Evolutionary conservation across 495 filamentous ascomycete genomes (phyloP).

Genomic region (Daldinia grandis): DNA sequence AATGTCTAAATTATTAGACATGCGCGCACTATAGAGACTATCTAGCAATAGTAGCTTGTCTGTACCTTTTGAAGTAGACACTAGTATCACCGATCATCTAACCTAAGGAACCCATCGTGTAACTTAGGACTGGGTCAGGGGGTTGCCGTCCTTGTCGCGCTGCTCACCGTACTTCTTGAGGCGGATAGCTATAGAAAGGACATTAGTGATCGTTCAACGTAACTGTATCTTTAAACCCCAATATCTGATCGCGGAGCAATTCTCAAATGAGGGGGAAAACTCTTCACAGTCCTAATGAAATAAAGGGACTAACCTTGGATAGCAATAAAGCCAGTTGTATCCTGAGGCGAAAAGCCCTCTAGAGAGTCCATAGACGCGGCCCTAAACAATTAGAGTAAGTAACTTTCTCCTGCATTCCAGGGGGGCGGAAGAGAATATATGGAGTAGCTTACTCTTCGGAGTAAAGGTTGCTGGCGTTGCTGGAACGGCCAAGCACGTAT

Average conservation of each 20-base stretch:
- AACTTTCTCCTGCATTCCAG: too few species aligned
- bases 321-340: conserved; percentile 76
- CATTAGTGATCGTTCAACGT: neutral
- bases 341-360: conserved; percentile 75
- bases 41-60: neutral
- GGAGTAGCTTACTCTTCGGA: conserved; percentile 57
- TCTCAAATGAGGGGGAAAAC: neutral
- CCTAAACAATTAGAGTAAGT: neutral
- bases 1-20: neutral
- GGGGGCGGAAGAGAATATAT: neutral
- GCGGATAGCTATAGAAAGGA: conserved; percentile 66
- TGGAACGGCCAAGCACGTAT: conserved; percentile 76
- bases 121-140: conserved; percentile 48
- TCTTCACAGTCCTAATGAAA: too few species aligned
- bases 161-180: conserved; percentile 86
- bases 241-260: neutral
- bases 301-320: conserved; percentile 57
- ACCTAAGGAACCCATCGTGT: neutral
- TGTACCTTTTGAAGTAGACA: neutral
- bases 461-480: conserved; percentile 86
- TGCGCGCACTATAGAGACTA: neutral
- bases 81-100: neutral
- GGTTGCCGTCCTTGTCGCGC: conserved; percentile 69
- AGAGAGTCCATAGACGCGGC: conserved; percentile 91
- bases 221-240: neutral